Percentiles rank a stretch among this genome's conserved stretches.
phyloP scores from a whole-genome alignment of 805 yeast species.

The Spathaspora passalidarum region DNA sequence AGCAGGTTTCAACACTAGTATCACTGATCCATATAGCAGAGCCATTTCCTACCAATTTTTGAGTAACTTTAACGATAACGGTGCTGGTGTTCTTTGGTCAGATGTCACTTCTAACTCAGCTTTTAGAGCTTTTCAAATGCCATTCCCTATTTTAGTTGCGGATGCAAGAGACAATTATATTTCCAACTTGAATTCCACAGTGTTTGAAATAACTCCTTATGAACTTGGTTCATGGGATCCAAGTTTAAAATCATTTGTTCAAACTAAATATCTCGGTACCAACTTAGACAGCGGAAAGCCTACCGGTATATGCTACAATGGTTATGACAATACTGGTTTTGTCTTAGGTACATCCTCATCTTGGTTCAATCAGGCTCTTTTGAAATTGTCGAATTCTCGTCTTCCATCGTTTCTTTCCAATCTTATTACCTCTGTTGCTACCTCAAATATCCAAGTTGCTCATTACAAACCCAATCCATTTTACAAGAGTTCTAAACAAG shows the following conservation, averaged over 20 bases:
- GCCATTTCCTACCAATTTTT: conserved; percentile 41
- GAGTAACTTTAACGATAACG: conserved; percentile 21
- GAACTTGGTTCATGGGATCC: conserved; percentile 88
- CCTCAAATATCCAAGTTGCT: conserved; percentile 47
- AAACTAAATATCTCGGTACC: conserved; percentile 70
- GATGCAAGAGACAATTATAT: conserved; percentile 31
- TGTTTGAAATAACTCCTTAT: conserved; percentile 37
- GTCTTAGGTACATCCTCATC: conserved; percentile 82
- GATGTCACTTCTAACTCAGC: conserved; percentile 20
- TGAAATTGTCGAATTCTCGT: conserved; percentile 47
- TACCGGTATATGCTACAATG: conserved; percentile 50
- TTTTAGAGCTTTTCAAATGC: conserved; percentile 32
- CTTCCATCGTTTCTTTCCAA: background rate
- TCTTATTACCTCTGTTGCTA: conserved; percentile 14
- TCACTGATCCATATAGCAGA: conserved; percentile 45
- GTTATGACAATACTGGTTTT: conserved; percentile 81
- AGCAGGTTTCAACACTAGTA: conserved; percentile 36
- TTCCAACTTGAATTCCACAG: conserved; percentile 34
- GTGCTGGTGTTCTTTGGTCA: conserved; percentile 31
- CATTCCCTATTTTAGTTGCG: conserved; percentile 39
- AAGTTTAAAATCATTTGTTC: conserved; percentile 59
- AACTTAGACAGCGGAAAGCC: conserved; percentile 59
- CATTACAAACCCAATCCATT: conserved; percentile 68
- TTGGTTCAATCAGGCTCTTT: conserved; percentile 65
- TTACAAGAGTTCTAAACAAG: conserved; percentile 34